Evolutionary conservation across 345 rosid genomes (phyloP).

Genomic region (Boechera retrofracta): DNA sequence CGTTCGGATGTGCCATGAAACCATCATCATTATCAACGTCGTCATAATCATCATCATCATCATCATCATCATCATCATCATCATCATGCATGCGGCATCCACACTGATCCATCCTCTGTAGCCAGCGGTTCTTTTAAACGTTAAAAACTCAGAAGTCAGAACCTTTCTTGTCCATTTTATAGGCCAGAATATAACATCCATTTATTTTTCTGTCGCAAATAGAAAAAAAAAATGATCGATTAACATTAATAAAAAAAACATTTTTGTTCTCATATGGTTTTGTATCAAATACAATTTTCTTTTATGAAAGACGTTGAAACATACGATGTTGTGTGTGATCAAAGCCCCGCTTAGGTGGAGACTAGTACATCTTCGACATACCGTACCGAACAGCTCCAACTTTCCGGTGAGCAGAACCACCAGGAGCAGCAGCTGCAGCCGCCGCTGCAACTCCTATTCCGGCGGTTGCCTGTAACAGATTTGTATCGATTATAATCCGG

Average conservation of each 20-base stretch:
- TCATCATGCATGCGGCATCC: conserved; percentile 20
- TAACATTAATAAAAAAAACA: conserved; percentile 3
- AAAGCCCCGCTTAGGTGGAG: conserved; percentile 1
- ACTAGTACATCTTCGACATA: conserved; percentile 73
- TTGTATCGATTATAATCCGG: conserved; percentile 61
- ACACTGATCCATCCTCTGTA: conserved; percentile 28
- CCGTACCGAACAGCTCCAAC: conserved; percentile 79
- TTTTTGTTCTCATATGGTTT: conserved; percentile 20
- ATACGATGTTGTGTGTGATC: conserved; percentile 26
- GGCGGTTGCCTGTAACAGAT: conserved; percentile 64
- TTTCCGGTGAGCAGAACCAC: conserved; percentile 64
- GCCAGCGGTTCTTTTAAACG: conserved; percentile 14
- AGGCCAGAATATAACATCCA: conserved; percentile 28
- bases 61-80: conserved; percentile 31
- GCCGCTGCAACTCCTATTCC: conserved; percentile 63
- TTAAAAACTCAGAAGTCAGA: conserved; percentile 22
- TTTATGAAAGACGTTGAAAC: conserved; percentile 33
- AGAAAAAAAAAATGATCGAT: conserved; percentile 16
- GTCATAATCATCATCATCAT: conserved; percentile 26
- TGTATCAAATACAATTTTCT: conserved; percentile 30
- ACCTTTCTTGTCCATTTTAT: conserved; percentile 30
- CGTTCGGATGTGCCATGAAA: conserved; percentile 29
- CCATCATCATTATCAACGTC: conserved; percentile 27
- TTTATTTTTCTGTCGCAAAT: conserved; percentile 33
- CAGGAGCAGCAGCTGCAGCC: conserved; percentile 46